Base-by-base conservation (phyloP, 331 rosid genomes). In the Quercus lobata region DNA sequence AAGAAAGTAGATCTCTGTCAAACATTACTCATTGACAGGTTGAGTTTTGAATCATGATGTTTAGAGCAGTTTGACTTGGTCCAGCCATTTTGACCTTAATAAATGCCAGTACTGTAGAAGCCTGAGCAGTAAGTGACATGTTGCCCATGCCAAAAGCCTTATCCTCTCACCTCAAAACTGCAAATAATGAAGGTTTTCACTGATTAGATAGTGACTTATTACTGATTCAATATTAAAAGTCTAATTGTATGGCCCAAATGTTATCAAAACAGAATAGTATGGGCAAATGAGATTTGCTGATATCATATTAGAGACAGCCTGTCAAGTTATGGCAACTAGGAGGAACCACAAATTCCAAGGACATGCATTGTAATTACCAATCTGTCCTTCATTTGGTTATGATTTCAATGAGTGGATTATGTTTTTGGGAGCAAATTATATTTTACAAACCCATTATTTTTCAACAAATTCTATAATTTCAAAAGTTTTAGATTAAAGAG, bases 341-440 rank as follows among this genome's bases (percentile, higher is more conserved):
- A n/a, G n/a, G 17, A 49, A 49, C 56, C 68, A 17, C 88, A 75
- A 75, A 65, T 83, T 61, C 69, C 84, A 76, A 85, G 70, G 82
- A 56, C 54, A 57, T 69, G 69, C 16, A 69, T 71, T 75, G 62
- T 44, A 76, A 34, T 80, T 74, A 71, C 80, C n/a, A 78, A 70
- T 29, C 9, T 12, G 52, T 29, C 21, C 52, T 69, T 16, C 41
- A 22, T 16, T 24, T 41, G 22, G 1, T 32, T 78, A 7, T 37
- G 24, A 24, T 17, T 30, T 21, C 17, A 18, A 63, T 29, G 44
- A 29, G 2, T 30, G 14, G 30, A 22, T 60, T 60, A 11, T 22
- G 46, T 41, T 41, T 41, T 41, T 2, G 46, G 46, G 46, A 0
- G 12, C 0, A 41, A 41, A 41, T 41, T 41, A 41, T 8, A 41